phyloP scores from a whole-genome alignment of 768 basidiomycete genomes.

The Psilocybe cyanescens region DNA sequence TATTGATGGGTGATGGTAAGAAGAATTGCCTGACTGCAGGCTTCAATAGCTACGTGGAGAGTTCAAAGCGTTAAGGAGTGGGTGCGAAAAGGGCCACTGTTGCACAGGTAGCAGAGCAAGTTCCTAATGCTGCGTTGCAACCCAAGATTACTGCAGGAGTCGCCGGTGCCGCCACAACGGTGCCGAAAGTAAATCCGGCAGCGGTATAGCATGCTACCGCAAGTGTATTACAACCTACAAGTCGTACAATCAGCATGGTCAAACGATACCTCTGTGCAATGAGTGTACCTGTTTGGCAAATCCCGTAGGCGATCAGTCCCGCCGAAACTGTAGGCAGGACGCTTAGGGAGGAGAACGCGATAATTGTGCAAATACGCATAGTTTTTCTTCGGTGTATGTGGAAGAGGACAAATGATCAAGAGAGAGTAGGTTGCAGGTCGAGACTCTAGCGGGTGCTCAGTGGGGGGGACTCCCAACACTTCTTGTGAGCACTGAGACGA shows the following conservation, averaged over 20 bases:
- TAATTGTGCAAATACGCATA: background rate
- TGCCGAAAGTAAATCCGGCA: slow-evolving; percentile 46
- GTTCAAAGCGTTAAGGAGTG: slow-evolving; percentile 18
- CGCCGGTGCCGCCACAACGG: slow-evolving; percentile 37
- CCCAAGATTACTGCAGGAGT: slow-evolving; percentile 41
- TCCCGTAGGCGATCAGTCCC: slow-evolving; percentile 41
- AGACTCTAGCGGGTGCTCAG: no score
- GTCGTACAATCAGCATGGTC: background rate
- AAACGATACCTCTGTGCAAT: background rate
- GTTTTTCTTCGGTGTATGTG: no score
- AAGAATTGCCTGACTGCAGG: no score
- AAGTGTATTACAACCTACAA: slow-evolving; percentile 24
- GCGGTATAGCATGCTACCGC: slow-evolving; percentile 46
- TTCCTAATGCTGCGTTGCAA: slow-evolving; percentile 48
- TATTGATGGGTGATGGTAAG: no score
- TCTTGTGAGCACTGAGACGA: no score
- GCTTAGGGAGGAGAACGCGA: background rate
- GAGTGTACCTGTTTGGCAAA: slow-evolving; percentile 35
- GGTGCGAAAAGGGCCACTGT: slow-evolving; percentile 37
- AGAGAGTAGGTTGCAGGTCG: no score
- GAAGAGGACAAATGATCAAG: no score
- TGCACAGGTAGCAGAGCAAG: slow-evolving; percentile 45
- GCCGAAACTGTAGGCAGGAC: background rate
- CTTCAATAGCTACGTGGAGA: background rate
- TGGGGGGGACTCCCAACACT: no score